Evolutionary conservation across 768 basidiomycete species (phyloP), one percentile per base, ranked within the genome.

Genomic region (Gelatoporia subvermispora): DNA sequence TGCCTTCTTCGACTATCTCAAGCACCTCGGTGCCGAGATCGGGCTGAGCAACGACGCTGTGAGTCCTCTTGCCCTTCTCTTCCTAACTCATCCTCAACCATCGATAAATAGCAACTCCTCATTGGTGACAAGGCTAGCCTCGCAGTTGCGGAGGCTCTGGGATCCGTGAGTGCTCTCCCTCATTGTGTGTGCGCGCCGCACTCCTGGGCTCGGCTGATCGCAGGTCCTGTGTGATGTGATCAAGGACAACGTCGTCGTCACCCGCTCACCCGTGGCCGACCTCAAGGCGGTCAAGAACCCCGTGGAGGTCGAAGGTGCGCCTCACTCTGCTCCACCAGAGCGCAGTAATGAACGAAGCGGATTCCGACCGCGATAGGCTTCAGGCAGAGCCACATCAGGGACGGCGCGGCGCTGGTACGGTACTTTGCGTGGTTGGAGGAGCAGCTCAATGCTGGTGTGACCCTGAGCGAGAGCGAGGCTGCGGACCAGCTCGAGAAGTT

Each of bases 341-440:
- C n/a, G n/a, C n/a, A n/a, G n/a, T n/a, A n/a, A n/a, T n/a, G n/a
- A n/a, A n/a, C n/a, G n/a, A n/a, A n/a, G n/a, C n/a, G n/a, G n/a
- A n/a, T n/a, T n/a, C n/a, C n/a, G n/a, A n/a, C n/a, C n/a, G n/a
- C n/a, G n/a, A n/a, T 86, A 61, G 95, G 95, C 0, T 97, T 97
- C 75, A 77, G 93, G 15, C 81, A 86, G 59, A 78, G 77, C 45
- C 92, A 99, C 61, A 81, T 95, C 25, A 79, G 94, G 9, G 95
- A 98, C 64, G 93, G 95, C 0, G 82, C 77, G 1, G 94, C 94
- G 0, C 73, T 98, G 41, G 82, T 79, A 8, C 78, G 85, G 13
- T 99, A 98, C 68, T 97, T 97, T 57, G 76, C 92, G 0, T 99
- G 95, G 96, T 73, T 99, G 1, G 93, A 98, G 65, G 87, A 93